A percentile compares a stretch with the other conserved stretches of the same genome.
Conservation (phyloP, 163 green algal species). For the Botryococcus braunii region DNA sequence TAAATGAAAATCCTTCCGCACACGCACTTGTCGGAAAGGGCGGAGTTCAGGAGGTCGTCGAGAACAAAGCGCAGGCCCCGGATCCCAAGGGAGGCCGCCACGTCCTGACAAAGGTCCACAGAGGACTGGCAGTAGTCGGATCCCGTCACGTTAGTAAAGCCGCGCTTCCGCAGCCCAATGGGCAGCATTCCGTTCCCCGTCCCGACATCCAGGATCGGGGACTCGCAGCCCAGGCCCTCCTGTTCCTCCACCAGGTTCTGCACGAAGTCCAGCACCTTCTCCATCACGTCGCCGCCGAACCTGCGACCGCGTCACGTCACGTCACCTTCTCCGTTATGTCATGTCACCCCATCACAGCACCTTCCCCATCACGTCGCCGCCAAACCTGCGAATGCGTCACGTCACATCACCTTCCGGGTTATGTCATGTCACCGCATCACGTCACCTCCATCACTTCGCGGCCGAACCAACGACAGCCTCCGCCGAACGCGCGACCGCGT, state of each 20-base stretch:
- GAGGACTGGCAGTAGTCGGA: slow-evolving; percentile 32
- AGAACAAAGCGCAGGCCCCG: slow-evolving; percentile 1
- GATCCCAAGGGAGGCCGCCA: slow-evolving; percentile 4
- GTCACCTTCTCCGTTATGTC: neutral
- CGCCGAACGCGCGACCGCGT: too few relatives aligned
- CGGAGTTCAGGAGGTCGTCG: slow-evolving; percentile 13
- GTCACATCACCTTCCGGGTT: neutral
- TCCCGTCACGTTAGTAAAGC: slow-evolving; percentile 27
- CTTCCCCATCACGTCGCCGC: neutral
- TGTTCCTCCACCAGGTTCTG: slow-evolving; percentile 6
- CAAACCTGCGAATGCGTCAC: neutral
- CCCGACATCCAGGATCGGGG: slow-evolving; percentile 28
- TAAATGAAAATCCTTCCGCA: too few relatives aligned
- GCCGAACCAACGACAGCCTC: too few relatives aligned
- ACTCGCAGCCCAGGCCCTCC: neutral
- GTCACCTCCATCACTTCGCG: too few relatives aligned
- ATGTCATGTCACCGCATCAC: too few relatives aligned
- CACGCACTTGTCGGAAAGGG: slow-evolving; percentile 4
- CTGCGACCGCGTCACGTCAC: neutral
- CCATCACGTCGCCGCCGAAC: slow-evolving; percentile 33
- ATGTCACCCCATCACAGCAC: too few relatives aligned
- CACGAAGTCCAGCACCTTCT: slow-evolving; percentile 14
- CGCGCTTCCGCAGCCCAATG: slow-evolving; percentile 19
- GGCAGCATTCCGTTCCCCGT: slow-evolving; percentile 36
- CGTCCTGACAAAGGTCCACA: slow-evolving; percentile 16